phyloP scores from a whole-genome alignment of 306 rosid genomes.

The Cicer yamashitae region DNA sequence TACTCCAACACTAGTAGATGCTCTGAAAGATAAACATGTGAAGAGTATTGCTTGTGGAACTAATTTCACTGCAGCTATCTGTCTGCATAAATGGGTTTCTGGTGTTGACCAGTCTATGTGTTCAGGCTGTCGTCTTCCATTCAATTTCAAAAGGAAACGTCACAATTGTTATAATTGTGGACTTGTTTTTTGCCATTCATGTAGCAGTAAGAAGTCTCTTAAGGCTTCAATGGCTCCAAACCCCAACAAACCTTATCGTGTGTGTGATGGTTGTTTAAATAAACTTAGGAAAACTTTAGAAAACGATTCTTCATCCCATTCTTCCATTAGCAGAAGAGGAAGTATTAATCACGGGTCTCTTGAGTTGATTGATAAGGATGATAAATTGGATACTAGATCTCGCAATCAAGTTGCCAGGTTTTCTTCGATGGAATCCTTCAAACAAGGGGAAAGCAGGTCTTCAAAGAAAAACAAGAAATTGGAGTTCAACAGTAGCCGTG shows the following conservation, averaged over 20 bases:
- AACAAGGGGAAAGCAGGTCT: constrained; percentile 83
- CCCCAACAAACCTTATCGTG: constrained; percentile 97
- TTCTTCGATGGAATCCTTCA: constrained; percentile 82
- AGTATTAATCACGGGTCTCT: constrained; percentile 75
- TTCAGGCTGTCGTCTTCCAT: constrained; percentile 94
- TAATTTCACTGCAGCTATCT: constrained; percentile 92
- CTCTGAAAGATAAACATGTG: constrained; percentile 94
- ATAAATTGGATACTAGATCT: constrained; percentile 80
- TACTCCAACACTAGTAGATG: constrained; percentile 82
- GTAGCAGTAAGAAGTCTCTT: constrained; percentile 94
- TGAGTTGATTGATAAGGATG: constrained; percentile 78
- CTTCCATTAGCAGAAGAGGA: constrained; percentile 93
- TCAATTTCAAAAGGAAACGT: constrained; percentile 96
- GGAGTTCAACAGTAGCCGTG: constrained; percentile 96
- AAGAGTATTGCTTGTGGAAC: constrained; percentile 95
- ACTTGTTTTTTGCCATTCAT: constrained; percentile 96
- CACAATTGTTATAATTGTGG: constrained; percentile 98
- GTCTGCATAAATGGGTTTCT: constrained; percentile 99
- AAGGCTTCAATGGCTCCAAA: constrained; percentile 99
- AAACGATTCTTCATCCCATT: constrained; percentile 76
- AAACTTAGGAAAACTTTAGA: constrained; percentile 83
- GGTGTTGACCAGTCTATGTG: constrained; percentile 99
- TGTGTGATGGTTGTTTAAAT: constrained; percentile 89
- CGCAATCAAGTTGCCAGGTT: constrained; percentile 76
- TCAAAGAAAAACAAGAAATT: constrained; percentile 95